Percentiles rank a stretch among this genome's conserved stretches.
Evolutionary conservation across 352 stramenopile species (phyloP).

Genomic region (Phytopythium boreale): DNA sequence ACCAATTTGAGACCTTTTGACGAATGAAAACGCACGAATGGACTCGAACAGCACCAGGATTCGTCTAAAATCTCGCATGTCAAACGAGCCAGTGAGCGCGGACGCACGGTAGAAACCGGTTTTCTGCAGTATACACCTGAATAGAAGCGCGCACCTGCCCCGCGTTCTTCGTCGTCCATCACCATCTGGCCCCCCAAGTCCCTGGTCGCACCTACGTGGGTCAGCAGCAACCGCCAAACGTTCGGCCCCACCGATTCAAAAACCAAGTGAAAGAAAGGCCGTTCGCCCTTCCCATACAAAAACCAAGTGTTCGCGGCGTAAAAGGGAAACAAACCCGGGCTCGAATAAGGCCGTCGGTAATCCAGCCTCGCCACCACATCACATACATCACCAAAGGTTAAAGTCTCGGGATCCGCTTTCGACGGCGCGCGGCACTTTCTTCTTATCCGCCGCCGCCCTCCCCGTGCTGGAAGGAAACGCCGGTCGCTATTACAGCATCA

Average conservation of each 20-base stretch:
- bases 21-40: neutral
- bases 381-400: neutral
- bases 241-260: neutral
- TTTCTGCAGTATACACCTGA: slow-evolving; percentile 1
- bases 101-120: neutral
- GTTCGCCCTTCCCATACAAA: slow-evolving; percentile 3
- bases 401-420: neutral
- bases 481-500: neutral
- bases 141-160: neutral
- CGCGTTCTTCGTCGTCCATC: slow-evolving; percentile 1
- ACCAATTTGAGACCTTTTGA: neutral
- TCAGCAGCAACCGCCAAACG: neutral
- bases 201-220: neutral
- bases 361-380: neutral
- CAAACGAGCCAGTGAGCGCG: slow-evolving; percentile 6
- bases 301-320: neutral
- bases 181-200: neutral
- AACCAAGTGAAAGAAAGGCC: slow-evolving; percentile 2
- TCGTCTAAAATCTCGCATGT: neutral
- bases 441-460: neutral
- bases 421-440: neutral
- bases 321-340: no score
- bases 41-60: neutral
- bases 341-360: neutral
- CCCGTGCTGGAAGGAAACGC: neutral